Evolutionary conservation across 164 flowering plant genomes (phyloP), one percentile per base, ranked within the genome.

Genomic region (Vitis labrusca): DNA sequence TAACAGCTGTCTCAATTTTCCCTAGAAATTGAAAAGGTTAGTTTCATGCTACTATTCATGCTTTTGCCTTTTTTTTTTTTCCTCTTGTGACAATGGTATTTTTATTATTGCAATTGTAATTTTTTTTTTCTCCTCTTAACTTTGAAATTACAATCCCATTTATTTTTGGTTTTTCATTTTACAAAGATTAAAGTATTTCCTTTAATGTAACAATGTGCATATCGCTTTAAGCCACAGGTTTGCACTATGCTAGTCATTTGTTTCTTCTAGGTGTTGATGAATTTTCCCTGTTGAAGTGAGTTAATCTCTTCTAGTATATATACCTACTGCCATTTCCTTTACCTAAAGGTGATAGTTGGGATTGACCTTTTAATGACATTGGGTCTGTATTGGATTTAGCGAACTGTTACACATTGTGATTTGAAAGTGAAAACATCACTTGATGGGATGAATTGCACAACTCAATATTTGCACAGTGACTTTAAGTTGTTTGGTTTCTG

Each of bases 11-110:
- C 11, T 49, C 27, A 58, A 51, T 70, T 50, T 16, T 50, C 10
- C 16, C 44, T 58, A 10, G 53, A 55, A 63, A 58, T 69, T 70
- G 67, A 58, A 67, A 59, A 79, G 79, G 84, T 82, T 62, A 73
- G 84, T 69, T 71, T 50, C 30, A 44, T 50, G 17, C 64, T 58
- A 13, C 9, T 55, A 14, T 37, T 0, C 9, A 32, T 59, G 59
- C 10, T 19, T 51, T 48, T 0, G 30, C 32, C 14, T 48, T 49
- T 48, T 15, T 12, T 47, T 19, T 23, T 1, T 23, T 23, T 23
- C 27, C 27, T 23, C 27, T 23, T 2, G 2, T 23, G 27, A 23
- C 0, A 2, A 23, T 23, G 27, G 27, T 23, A 23, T 23, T 23
- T 23, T 23, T 23, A 23, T 23, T 23, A 23, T 23, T 23, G 2